These are phyloP conservation scores for Plasmodium cynomolgi DNA, from an alignment of 169 alveolate genomes.

Conservation along the genomic window DNA sequence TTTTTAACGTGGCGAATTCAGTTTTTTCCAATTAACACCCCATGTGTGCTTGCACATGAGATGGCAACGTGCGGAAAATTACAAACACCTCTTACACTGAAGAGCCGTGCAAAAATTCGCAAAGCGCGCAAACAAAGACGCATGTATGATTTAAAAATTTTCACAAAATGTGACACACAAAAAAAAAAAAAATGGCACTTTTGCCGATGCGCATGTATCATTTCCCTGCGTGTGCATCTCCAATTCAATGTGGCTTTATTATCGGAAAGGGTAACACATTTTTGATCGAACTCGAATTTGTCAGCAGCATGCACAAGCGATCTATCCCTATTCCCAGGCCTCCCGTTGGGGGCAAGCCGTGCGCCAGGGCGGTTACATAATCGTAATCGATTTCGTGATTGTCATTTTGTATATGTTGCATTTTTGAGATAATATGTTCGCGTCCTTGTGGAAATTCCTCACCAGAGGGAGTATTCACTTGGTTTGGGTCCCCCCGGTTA, in stretches of 20 bases:
- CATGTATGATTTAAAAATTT: neutral
- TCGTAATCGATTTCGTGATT: constrained; percentile 85
- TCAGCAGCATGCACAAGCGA: constrained; percentile 96
- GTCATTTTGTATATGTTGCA: neutral
- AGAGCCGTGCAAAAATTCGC: neutral
- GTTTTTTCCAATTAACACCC: neutral
- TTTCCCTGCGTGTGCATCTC: neutral
- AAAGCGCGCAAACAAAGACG: neutral
- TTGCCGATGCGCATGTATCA: neutral
- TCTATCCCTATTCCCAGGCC: constrained; percentile 99
- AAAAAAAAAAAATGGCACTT: neutral
- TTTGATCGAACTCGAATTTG: constrained; percentile 84
- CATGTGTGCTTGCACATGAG: neutral
- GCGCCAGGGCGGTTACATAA: constrained; percentile 93
- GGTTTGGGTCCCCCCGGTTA: constrained; percentile 80
- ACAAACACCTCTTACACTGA: constrained; percentile 14
- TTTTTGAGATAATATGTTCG: neutral
- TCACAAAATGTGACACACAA: neutral
- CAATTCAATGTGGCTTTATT: constrained; percentile 36
- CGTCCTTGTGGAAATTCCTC: neutral
- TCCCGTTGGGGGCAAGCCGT: constrained; percentile 99
- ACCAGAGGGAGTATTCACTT: constrained; percentile 55
- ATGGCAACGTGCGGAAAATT: constrained; percentile 8
- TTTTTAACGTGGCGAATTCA: neutral
- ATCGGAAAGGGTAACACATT: constrained; percentile 59